phyloP scores from a whole-genome alignment of 208 protist genomes.

The Leptomonas pyrrhocoris region DNA sequence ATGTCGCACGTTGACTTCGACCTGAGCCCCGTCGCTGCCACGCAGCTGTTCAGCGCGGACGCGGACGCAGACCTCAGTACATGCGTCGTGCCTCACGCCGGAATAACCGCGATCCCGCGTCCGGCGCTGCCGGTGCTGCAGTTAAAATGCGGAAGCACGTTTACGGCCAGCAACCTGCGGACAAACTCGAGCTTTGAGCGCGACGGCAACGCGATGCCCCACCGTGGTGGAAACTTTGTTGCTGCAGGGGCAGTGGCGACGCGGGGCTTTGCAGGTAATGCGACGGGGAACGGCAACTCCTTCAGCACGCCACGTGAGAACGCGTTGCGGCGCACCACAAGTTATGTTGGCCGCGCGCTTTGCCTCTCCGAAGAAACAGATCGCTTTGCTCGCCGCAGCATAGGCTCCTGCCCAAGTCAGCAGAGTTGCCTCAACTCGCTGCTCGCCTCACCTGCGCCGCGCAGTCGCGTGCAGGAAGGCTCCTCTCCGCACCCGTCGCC shows the following conservation, averaged over 20 bases:
- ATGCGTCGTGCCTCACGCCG: constrained; percentile 13
- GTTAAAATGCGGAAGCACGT: constrained; percentile 32
- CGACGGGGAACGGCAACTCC: background rate
- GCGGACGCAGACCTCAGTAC: constrained; percentile 14
- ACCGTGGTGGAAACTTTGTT: background rate
- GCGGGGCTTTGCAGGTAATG: background rate
- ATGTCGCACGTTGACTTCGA: constrained; percentile 32
- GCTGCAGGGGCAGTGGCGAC: background rate
- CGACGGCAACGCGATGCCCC: background rate
- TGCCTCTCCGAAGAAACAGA: constrained; percentile 36
- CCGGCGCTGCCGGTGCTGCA: constrained; percentile 27
- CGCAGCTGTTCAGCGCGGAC: constrained; percentile 24
- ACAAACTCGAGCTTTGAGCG: constrained; percentile 31
- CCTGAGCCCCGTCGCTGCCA: constrained; percentile 24
- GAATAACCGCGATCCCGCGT: constrained; percentile 4
- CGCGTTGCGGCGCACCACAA: constrained; percentile 6
- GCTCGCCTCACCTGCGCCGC: constrained; percentile 22
- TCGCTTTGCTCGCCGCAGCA: constrained; percentile 23
- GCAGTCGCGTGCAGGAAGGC: constrained; percentile 8
- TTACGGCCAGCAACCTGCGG: constrained; percentile 35
- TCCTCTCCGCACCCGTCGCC: constrained; percentile 35
- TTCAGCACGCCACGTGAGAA: constrained; percentile 25
- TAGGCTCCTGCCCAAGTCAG: constrained; percentile 27
- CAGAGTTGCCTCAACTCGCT: constrained; percentile 33
- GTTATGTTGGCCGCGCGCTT: constrained; percentile 22